Percentiles rank a stretch among this genome's conserved stretches.
Evolutionary conservation across 2,329 filamentous ascomycete genomes (phyloP).

Genomic region (Fusarium sambucinum): DNA sequence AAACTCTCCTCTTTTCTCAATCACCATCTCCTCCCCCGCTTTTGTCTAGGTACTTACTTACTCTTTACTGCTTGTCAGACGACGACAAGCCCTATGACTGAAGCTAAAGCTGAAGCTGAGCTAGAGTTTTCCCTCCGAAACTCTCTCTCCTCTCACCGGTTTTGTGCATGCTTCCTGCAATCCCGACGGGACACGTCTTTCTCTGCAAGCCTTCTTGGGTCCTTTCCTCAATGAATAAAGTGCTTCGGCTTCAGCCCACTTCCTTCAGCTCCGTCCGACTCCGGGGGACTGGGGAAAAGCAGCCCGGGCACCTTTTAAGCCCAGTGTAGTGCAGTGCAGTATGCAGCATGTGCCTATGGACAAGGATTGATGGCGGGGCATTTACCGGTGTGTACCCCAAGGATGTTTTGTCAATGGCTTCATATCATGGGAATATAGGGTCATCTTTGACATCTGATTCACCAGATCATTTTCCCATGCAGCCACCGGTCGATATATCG

Average conservation of each 20-base stretch:
- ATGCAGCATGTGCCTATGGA: not conserved
- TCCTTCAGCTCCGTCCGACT: slow-evolving; percentile 42
- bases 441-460: slow-evolving; percentile 29
- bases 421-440: slow-evolving; percentile 25
- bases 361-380: slow-evolving; percentile 30
- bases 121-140: slow-evolving; percentile 5
- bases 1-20: slow-evolving; percentile 26
- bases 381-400: slow-evolving; percentile 15
- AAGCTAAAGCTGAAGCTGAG: slow-evolving; percentile 29
- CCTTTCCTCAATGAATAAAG: not conserved
- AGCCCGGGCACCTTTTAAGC: slow-evolving; percentile 7
- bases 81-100: slow-evolving; percentile 28
- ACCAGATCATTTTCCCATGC: slow-evolving; percentile 37
- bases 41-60: slow-evolving; percentile 1
- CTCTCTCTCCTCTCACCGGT: slow-evolving; percentile 16
- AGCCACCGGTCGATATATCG: slow-evolving; percentile 27
- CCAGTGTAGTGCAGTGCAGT: slow-evolving; percentile 1
- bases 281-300: slow-evolving; percentile 41
- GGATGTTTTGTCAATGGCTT: slow-evolving; percentile 30
- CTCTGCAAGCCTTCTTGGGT: slow-evolving; percentile 8
- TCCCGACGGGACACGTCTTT: slow-evolving; percentile 13
- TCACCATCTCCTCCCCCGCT: slow-evolving; percentile 16
- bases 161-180: slow-evolving; percentile 25
- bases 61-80: not conserved
- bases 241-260: slow-evolving; percentile 26